Conservation (phyloP, 2,329 filamentous ascomycete genomes). For the Claviceps capensis region DNA sequence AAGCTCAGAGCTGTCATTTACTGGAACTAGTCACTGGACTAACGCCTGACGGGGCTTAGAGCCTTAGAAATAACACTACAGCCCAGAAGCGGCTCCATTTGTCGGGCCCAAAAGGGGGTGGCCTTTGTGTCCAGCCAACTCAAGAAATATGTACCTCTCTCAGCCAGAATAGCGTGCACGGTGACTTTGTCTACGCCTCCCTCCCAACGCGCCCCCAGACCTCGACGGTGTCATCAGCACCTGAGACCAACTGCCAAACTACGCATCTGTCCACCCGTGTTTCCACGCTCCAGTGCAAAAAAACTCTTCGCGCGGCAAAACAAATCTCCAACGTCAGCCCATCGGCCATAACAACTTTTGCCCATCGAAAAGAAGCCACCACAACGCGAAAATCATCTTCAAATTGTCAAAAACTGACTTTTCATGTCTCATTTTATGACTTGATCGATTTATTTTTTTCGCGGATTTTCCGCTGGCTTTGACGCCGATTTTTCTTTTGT, state of each 20-base stretch:
- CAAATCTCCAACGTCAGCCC: conserved; percentile 41
- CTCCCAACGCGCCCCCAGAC: conserved; percentile 2
- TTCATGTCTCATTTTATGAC: conserved; percentile 45
- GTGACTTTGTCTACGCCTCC: conserved; percentile 6
- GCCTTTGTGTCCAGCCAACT: conserved; percentile 12
- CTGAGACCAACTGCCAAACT: conserved; percentile 5
- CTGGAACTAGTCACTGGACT: no score
- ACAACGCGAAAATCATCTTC: conserved; percentile 38
- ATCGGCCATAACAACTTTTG: conserved; percentile 30
- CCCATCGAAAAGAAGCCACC: conserved; percentile 40
- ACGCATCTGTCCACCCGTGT: background rate
- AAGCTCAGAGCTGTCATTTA: no score
- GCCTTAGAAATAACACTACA: no score
- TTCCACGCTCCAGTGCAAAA: conserved; percentile 20
- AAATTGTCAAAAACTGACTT: conserved; percentile 33
- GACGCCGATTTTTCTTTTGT: conserved; percentile 19
- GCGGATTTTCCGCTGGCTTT: conserved; percentile 42
- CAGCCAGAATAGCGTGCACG: conserved; percentile 6
- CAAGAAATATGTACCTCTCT: conserved; percentile 14
- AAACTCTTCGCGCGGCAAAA: conserved; percentile 43
- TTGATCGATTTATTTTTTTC: conserved; percentile 52
- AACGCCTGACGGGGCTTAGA: no score
- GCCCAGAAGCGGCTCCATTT: no score
- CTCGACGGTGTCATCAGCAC: conserved; percentile 5
- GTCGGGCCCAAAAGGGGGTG: conserved; percentile 10